Percentiles rank a stretch among this genome's conserved stretches.
phyloP scores from a whole-genome alignment of 805 yeast species.

The Candida hungchunana region DNA sequence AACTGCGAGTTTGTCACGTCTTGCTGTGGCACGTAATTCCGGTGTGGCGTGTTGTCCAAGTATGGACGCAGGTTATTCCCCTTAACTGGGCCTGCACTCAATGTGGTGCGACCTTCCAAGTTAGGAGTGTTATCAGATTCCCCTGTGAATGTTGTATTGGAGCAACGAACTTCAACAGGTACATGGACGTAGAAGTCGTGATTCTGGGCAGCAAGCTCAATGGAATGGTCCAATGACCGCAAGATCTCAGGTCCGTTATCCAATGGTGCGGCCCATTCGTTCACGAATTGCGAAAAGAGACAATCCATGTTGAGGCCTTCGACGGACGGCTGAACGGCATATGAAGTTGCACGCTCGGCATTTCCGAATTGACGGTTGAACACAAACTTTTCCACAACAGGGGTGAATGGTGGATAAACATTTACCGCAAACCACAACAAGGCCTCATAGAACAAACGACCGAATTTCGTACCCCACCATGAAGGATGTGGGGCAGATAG shows the following conservation, averaged over 20 bases:
- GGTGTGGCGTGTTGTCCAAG: constrained; percentile 73
- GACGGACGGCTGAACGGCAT: constrained; percentile 74
- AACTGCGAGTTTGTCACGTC: constrained; percentile 64
- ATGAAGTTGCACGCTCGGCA: constrained; percentile 59
- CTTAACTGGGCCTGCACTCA: constrained; percentile 71
- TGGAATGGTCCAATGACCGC: constrained; percentile 55
- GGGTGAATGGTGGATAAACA: constrained; percentile 71
- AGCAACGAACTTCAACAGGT: constrained; percentile 91
- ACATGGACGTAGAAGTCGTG: constrained; percentile 85
- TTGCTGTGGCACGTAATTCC: constrained; percentile 47
- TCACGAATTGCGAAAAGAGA: constrained; percentile 85
- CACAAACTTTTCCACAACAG: constrained; percentile 78
- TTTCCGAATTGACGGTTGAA: constrained; percentile 81
- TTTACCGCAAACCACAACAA: constrained; percentile 77
- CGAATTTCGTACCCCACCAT: constrained; percentile 82
- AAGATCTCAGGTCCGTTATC: constrained; percentile 71
- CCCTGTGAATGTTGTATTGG: constrained; percentile 59
- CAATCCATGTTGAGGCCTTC: constrained; percentile 95
- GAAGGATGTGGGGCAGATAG: constrained; percentile 61
- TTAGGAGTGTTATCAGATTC: constrained; percentile 36
- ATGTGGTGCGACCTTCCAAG: constrained; percentile 44
- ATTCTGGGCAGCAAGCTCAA: constrained; percentile 51
- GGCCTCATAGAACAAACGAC: constrained; percentile 75
- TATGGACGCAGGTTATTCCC: constrained; percentile 83
- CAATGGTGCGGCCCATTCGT: constrained; percentile 97